Percentiles rank a stretch among this genome's conserved stretches.
phyloP scores from a whole-genome alignment of 176 grass and related monocot species.

The Triticum turgidum region DNA sequence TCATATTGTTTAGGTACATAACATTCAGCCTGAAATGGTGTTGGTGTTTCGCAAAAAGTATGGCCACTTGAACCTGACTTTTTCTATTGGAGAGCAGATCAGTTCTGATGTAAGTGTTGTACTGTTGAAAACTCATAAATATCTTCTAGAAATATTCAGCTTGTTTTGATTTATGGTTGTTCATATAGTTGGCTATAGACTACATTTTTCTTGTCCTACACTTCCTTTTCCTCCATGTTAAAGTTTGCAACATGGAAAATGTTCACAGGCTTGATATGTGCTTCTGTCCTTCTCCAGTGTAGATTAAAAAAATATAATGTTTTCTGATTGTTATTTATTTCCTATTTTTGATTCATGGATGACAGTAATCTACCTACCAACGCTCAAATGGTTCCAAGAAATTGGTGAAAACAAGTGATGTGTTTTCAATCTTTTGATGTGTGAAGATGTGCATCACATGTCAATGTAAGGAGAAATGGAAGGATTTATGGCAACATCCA shows the following conservation, averaged over 20 bases:
- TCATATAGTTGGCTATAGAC: too few species aligned
- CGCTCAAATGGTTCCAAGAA: background rate
- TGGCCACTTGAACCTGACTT: too few species aligned
- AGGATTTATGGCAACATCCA: background rate
- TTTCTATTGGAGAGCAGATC: too few species aligned
- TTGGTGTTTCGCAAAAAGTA: too few species aligned
- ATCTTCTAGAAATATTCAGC: too few species aligned
- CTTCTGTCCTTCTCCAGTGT: background rate
- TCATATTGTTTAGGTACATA: too few species aligned
- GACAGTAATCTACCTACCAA: background rate
- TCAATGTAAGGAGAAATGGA: background rate
- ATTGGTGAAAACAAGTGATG: background rate
- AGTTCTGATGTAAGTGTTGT: too few species aligned
- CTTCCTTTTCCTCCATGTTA: too few species aligned
- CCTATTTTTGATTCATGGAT: background rate
- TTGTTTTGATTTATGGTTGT: too few species aligned
- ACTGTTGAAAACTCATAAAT: too few species aligned
- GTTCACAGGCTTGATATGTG: background rate
- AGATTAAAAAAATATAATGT: background rate
- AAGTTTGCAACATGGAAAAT: background rate
- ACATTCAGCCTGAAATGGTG: too few species aligned
- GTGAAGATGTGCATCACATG: background rate
- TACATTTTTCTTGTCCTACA: too few species aligned
- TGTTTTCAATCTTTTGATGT: conserved; percentile 22
- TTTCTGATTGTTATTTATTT: conserved; percentile 7